Evolutionary conservation across 108 stramenopile species (phyloP), one percentile per base, ranked within the genome.

Genomic region (Craspedostauros australis): DNA sequence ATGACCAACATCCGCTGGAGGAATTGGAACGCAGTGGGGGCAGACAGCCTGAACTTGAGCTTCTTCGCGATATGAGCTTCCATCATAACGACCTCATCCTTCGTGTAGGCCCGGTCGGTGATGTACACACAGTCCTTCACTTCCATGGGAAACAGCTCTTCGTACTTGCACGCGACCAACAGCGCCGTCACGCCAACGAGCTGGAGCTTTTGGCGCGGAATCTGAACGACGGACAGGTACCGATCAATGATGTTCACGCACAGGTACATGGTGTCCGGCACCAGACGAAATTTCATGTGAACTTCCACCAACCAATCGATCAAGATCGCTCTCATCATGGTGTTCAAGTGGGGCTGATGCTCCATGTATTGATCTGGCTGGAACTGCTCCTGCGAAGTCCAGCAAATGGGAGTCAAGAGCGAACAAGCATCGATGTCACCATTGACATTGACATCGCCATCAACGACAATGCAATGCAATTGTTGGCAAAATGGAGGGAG

Each of bases 271-370:
- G 97, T 98, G 56, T 98, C 95, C 9, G 95, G 95, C 50, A 93
- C 84, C 33, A 97, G 91, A 58, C 93, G 92, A 75, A 99, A 98
- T 84, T 96, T 98, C 54, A 91, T 57, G 73, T 99, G 97, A 4
- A 99, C 96, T 68, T 96, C 96, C 12, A 98, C 93, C 37, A 99
- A 80, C 99, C 99, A 99, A 67, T 98, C 96, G 27, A 98, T 75
- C 59, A 99, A 79, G 50, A 98, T 96, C 40, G 91, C 73, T 49
- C 97, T 80, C 99, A 99, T 98, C 46, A 75, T 80, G 32, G 78
- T 84, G 57, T 96, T 98, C 54, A 99, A 84, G 62, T 84, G 76
- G 18, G 66, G 44, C 66, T 98, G 97, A 31, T 63, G 46, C 9
- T 68, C 57, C 88, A 98, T 97, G 73, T 95, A 98, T n/a, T 42